phyloP scores from a whole-genome alignment of 352 stramenopile genomes.

The Aphanomyces euteiches region DNA sequence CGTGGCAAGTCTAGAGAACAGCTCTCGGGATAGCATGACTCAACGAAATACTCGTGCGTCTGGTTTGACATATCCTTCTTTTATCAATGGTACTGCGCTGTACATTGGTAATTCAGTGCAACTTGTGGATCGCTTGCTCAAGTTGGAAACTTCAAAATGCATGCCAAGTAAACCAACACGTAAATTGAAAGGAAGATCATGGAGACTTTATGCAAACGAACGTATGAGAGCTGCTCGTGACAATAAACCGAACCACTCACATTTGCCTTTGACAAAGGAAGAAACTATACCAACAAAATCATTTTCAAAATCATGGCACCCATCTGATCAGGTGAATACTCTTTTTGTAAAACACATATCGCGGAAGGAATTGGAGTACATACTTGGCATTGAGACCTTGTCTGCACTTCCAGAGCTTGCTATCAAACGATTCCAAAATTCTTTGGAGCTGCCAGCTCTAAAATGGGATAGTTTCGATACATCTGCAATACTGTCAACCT shows the following conservation, averaged over 20 bases:
- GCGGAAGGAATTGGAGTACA: not conserved
- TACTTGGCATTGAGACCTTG: not conserved
- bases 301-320: not conserved
- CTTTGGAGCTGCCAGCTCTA: not conserved
- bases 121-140: not conserved
- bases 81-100: not conserved
- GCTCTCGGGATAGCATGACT: not conserved
- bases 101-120: not conserved
- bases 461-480: not conserved
- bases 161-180: not conserved
- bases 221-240: constrained; percentile 6
- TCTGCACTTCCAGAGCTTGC: not conserved
- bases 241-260: not conserved
- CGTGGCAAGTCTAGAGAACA: not conserved
- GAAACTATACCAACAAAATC: not conserved
- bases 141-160: not conserved
- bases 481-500: not conserved
- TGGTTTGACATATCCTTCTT: not conserved
- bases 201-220: constrained; percentile 17
- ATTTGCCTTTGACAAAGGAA: constrained; percentile 2
- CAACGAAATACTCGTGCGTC: constrained; percentile 10
- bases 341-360: not conserved
- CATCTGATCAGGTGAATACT: not conserved
- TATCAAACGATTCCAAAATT: not conserved
- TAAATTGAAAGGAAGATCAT: not conserved